Percentiles rank a stretch among this genome's conserved stretches.
Evolutionary conservation across 208 protist species (phyloP).

Genomic region (Trypanosomatidae sp.): DNA sequence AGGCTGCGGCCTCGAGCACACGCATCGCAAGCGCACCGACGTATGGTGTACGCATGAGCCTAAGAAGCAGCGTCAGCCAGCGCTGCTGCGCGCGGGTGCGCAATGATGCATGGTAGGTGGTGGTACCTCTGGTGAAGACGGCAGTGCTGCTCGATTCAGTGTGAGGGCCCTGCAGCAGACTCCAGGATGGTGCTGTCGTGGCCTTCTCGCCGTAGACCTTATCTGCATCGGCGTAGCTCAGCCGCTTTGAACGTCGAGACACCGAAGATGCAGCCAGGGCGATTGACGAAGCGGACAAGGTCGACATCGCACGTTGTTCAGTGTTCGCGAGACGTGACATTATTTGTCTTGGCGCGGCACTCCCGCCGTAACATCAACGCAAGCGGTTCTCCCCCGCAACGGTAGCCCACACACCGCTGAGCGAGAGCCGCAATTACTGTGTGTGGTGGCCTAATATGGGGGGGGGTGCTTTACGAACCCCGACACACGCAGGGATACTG

Average conservation of each 20-base stretch:
- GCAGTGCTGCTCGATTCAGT: not conserved
- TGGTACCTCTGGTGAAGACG: not conserved
- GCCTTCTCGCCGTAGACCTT: not conserved
- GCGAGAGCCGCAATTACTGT: not conserved
- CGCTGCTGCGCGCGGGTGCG: slow-evolving; percentile 13
- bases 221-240: slow-evolving; percentile 35
- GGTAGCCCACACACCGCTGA: not conserved
- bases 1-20: slow-evolving; percentile 34
- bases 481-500: no score
- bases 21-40: slow-evolving; percentile 20
- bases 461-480: not conserved
- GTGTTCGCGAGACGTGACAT: not conserved
- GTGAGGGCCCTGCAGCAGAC: not conserved
- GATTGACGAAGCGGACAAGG: no score
- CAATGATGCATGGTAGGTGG: not conserved
- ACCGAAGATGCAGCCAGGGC: not conserved
- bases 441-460: not conserved
- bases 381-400: not conserved
- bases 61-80: slow-evolving; percentile 17
- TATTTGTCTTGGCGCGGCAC: not conserved
- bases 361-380: not conserved
- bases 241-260: slow-evolving; percentile 20
- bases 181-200: not conserved
- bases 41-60: slow-evolving; percentile 24
- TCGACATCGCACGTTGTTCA: not conserved